Base-by-base conservation (phyloP, 2,329 filamentous ascomycete species). In the Aspergillus versicolor region DNA sequence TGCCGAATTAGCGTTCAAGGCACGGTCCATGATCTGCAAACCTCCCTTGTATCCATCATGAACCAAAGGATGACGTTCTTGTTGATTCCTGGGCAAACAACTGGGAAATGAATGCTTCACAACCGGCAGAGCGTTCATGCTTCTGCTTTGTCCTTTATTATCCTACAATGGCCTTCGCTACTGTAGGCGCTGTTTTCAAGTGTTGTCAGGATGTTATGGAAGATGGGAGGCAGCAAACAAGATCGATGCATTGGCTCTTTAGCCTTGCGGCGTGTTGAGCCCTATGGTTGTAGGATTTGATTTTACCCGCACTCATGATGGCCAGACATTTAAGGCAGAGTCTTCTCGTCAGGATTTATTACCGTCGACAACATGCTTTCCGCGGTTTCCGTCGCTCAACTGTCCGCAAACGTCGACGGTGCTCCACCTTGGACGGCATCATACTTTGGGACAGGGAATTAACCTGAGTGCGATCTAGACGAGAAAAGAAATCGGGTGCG, bases 321-420 rank as follows among this genome's bases (percentile, higher is more conserved):
- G 27, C 27, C 30, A 46, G 42, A 46, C 42, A 45, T 6, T 11
- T 13, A 37, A 6, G 21, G 30, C 42, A 45, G 30, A 38, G 12
- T 15, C 11, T 6, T 37, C 17, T 53, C 9, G 32, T 30, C 9
- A 40, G 30, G 4, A 6, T 11, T 41, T 22, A 22, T n/a, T 45
- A 15, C 34, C 19, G 11, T 46, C 30, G 32, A 24, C 17, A 30
- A 19, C 43, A 30, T 38, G 9, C 43, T 47, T 43, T 19, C 21
- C 15, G 40, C 24, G 21, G 6, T 54, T 7, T 47, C 21, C 44
- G 51, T 22, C 24, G 19, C n/a, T 19, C 24, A 43, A 47, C 41
- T 49, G 38, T 54, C 57, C 44, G 59, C 59, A 61, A 61, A 59
- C 59, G 57, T 60, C 57, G 45, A 49, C n/a, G 15, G 21, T 40